phyloP scores from a whole-genome alignment of 2,329 filamentous ascomycete species.

The Ploettnerulaceae sp. region DNA sequence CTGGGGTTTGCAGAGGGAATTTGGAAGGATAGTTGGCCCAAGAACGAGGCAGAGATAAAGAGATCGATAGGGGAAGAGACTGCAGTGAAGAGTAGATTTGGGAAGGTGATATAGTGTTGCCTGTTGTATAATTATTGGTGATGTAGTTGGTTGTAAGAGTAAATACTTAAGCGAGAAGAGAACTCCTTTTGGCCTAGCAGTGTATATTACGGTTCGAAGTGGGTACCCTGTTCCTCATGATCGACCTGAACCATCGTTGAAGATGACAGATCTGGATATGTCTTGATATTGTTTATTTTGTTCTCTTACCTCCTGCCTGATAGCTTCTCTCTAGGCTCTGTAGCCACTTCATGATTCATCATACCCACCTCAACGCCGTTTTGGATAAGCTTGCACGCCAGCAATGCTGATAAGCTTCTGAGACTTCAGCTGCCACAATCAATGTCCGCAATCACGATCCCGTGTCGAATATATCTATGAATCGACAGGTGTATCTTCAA shows the following conservation, averaged over 20 bases:
- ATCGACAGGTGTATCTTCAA: conserved; percentile 6
- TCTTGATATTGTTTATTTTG: neutral
- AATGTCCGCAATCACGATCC: neutral
- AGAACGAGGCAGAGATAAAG: conserved; percentile 9
- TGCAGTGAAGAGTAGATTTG: neutral
- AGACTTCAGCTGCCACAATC: neutral
- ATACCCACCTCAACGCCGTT: conserved; percentile 20
- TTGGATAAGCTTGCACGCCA: conserved; percentile 16
- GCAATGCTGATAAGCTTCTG: conserved; percentile 14
- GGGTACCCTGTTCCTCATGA: too few relatives aligned
- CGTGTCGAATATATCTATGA: conserved; percentile 1
- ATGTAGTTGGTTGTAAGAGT: neutral
- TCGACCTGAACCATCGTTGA: too few relatives aligned
- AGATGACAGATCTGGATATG: too few relatives aligned
- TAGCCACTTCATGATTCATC: conserved; percentile 16
- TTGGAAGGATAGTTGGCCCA: neutral
- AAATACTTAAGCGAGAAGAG: neutral
- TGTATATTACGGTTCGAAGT: too few relatives aligned
- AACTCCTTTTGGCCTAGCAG: too few relatives aligned
- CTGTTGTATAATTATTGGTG: neutral
- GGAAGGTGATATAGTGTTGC: neutral
- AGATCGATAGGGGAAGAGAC: neutral
- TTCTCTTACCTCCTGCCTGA: conserved; percentile 7
- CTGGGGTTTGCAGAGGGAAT: conserved; percentile 23
- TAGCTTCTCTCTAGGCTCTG: conserved; percentile 1